A percentile compares a stretch with the other conserved stretches of the same genome.
phyloP scores from a whole-genome alignment of 2,329 filamentous ascomycete species.

The Xylariaceae sp. region DNA sequence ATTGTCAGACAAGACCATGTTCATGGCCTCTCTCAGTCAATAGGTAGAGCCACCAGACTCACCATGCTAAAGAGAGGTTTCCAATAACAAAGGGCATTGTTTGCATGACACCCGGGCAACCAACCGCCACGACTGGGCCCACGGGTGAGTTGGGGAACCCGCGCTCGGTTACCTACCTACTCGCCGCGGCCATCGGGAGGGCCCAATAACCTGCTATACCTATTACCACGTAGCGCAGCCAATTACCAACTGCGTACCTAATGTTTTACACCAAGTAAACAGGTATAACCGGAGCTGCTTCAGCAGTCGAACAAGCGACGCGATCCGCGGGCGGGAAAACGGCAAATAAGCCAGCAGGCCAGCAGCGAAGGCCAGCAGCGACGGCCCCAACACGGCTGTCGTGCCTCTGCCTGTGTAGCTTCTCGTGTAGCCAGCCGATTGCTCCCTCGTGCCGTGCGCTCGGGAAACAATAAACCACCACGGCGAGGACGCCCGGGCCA shows the following conservation, averaged over 20 bases:
- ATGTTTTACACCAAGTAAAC: no score
- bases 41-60: no score
- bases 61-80: no score
- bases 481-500: no score
- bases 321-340: no score
- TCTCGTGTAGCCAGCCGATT: constrained; percentile 4
- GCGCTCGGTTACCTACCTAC: not conserved
- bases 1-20: no score
- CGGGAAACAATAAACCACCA: not conserved
- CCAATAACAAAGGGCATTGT: no score
- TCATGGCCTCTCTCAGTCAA: no score
- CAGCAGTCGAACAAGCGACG: not conserved
- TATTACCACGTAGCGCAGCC: no score
- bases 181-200: not conserved
- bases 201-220: not conserved
- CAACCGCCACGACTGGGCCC: no score
- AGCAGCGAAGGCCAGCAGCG: not conserved
- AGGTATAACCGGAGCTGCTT: no score
- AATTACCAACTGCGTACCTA: no score
- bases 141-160: not conserved
- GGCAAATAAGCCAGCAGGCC: not conserved
- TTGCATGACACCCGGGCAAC: not conserved
- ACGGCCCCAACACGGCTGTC: not conserved
- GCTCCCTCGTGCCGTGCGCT: constrained; percentile 9
- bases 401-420: constrained; percentile 14